Evolutionary conservation across 805 yeast genomes (phyloP).

Genomic region (Candida endomychidarum): DNA sequence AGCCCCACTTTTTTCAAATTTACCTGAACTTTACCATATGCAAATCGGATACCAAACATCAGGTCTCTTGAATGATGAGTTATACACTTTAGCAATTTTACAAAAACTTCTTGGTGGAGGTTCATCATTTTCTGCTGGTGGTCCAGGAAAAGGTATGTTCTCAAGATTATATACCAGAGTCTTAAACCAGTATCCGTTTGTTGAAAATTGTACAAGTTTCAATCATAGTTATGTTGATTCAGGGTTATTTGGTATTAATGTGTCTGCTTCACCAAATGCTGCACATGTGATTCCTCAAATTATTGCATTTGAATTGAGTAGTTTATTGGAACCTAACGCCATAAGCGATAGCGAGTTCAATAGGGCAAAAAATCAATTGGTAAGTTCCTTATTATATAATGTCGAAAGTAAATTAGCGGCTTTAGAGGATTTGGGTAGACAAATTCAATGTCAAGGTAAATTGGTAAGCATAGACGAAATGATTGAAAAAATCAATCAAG

Average conservation of each 20-base stretch:
- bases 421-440: conserved; percentile 93
- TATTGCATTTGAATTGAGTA: conserved; percentile 48
- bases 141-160: conserved; percentile 99
- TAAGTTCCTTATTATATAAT: conserved; percentile 86
- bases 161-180: conserved; percentile 90
- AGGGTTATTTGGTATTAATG: conserved; percentile 87
- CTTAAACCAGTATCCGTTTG: conserved; percentile 84
- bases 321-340: conserved; percentile 42
- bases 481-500: conserved; percentile 70
- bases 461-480: conserved; percentile 76
- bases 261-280: conserved; percentile 82
- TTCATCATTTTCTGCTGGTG: conserved; percentile 97
- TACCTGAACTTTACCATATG: conserved; percentile 80
- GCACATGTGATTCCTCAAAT: conserved; percentile 82
- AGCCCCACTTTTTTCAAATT: conserved; percentile 42
- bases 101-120: conserved; percentile 96
- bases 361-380: conserved; percentile 90
- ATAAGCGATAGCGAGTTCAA: conserved; percentile 70
- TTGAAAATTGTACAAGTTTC: conserved; percentile 85
- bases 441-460: conserved; percentile 79
- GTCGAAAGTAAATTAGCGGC: conserved; percentile 91
- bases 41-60: conserved; percentile 88
- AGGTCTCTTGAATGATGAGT: conserved; percentile 78
- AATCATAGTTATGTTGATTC: conserved; percentile 88
- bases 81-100: conserved; percentile 85